Evolutionary conservation across 2,329 filamentous ascomycete species (phyloP).

Genomic region (Amphichorda felina): DNA sequence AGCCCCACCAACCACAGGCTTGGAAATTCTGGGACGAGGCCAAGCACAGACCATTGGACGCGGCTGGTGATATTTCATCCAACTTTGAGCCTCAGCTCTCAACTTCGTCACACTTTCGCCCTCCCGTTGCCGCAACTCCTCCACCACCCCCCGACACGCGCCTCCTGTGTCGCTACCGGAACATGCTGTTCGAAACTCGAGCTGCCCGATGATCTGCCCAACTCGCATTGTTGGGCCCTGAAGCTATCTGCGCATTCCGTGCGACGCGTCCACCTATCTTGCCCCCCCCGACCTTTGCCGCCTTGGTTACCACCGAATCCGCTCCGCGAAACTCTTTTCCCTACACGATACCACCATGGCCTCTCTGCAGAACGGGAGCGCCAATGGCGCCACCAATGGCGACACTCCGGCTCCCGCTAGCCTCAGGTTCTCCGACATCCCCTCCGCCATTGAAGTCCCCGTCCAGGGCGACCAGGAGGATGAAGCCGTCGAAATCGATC

Average conservation of each 20-base stretch:
- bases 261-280: too few species aligned
- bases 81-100: too few species aligned
- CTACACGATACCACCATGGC: constrained; percentile 22
- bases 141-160: too few species aligned
- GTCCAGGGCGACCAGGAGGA: constrained; percentile 53
- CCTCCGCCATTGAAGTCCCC: constrained; percentile 53
- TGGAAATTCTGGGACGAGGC: too few species aligned
- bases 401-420: constrained; percentile 25
- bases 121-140: background rate
- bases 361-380: constrained; percentile 26
- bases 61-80: too few species aligned
- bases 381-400: constrained; percentile 30
- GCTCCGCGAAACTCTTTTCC: background rate
- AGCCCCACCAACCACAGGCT: too few species aligned
- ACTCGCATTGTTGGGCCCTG: background rate
- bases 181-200: background rate
- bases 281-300: background rate
- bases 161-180: background rate
- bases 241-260: constrained; percentile 1
- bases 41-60: too few species aligned
- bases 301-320: background rate
- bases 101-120: background rate
- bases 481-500: constrained; percentile 80
- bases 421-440: constrained; percentile 53
- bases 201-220: background rate